Percentiles rank a stretch among this genome's conserved stretches.
Evolutionary conservation across 2,329 filamentous ascomycete species (phyloP).

Genomic region (Pseudonectria buxi): DNA sequence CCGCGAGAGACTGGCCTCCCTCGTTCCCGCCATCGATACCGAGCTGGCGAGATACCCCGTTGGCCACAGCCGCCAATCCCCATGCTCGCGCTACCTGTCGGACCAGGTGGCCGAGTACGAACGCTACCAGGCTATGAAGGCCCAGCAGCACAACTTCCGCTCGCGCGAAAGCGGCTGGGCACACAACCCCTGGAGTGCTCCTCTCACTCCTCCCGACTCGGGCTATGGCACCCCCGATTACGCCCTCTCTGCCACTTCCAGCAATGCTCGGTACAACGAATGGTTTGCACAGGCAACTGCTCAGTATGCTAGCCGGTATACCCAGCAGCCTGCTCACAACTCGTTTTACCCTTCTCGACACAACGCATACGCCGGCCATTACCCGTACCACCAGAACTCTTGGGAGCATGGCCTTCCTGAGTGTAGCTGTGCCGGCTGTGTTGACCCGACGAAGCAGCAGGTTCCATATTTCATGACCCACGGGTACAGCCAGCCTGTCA

Average conservation of each 20-base stretch:
- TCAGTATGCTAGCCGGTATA: conserved; percentile 39
- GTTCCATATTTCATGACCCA: conserved; percentile 42
- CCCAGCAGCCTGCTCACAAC: conserved; percentile 35
- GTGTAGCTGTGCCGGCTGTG: conserved; percentile 43
- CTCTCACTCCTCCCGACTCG: conserved; percentile 54
- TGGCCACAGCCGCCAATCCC: conserved; percentile 29
- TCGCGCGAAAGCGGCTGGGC: conserved; percentile 39
- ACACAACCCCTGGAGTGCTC: conserved; percentile 40
- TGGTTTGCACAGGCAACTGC: conserved; percentile 44
- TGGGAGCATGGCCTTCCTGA: conserved; percentile 48
- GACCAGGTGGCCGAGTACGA: conserved; percentile 51
- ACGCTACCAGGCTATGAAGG: conserved; percentile 40
- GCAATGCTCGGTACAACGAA: conserved; percentile 50
- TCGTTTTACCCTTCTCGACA: conserved; percentile 36
- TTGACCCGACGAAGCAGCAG: conserved; percentile 40
- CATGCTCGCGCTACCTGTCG: conserved; percentile 42
- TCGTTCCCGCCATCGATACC: conserved; percentile 42
- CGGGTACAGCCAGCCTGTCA: conserved; percentile 47
- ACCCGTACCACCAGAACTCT: conserved; percentile 38
- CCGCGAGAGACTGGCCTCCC: conserved; percentile 43
- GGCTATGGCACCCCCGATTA: conserved; percentile 57
- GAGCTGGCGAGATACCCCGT: conserved; percentile 34
- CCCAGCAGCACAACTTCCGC: conserved; percentile 34
- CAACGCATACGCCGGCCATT: conserved; percentile 35
- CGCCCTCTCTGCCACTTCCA: conserved; percentile 46